A percentile compares a stretch with the other conserved stretches of the same genome.
These are phyloP conservation scores for Schizochytrium sp. DNA, from an alignment of 108 stramenopile species.

Conservation along the genomic window DNA sequence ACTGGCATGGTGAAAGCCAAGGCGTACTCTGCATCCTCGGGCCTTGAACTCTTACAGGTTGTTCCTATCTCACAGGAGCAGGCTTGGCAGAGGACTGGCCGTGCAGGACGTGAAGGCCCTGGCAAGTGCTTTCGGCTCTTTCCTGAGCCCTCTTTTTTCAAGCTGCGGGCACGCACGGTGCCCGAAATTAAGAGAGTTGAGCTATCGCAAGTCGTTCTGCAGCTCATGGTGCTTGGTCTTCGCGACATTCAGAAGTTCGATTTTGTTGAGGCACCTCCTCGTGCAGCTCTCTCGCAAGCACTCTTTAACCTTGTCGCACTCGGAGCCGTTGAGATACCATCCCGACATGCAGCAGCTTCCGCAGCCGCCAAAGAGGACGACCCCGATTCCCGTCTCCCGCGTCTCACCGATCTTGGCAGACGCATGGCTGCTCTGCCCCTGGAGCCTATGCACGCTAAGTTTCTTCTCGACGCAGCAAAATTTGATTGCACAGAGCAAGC, in stretches of 20 bases:
- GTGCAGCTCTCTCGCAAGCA: slow-evolving; percentile 70
- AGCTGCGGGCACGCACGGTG: slow-evolving; percentile 74
- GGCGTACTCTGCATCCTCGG: slow-evolving; percentile 84
- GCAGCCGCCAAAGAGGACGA: background rate
- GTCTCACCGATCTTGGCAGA: slow-evolving; percentile 65
- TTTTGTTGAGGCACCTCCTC: slow-evolving; percentile 80
- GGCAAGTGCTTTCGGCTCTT: slow-evolving; percentile 79
- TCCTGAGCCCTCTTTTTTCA: slow-evolving; percentile 76
- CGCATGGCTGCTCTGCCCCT: slow-evolving; percentile 63
- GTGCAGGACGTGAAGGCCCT: slow-evolving; percentile 76
- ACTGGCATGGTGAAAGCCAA: slow-evolving; percentile 94
- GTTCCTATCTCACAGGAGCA: slow-evolving; percentile 72
- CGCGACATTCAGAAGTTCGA: slow-evolving; percentile 81
- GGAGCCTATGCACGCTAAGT: slow-evolving; percentile 56
- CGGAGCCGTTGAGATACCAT: slow-evolving; percentile 69
- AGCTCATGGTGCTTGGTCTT: slow-evolving; percentile 93
- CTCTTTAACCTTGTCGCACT: slow-evolving; percentile 68
- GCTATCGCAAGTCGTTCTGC: slow-evolving; percentile 88
- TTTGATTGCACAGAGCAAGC: slow-evolving; percentile 15
- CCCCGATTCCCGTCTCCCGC: slow-evolving; percentile 59
- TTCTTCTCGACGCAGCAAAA: slow-evolving; percentile 45
- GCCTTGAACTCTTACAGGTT: slow-evolving; percentile 84
- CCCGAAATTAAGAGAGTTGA: slow-evolving; percentile 91
- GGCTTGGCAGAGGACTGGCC: slow-evolving; percentile 73
- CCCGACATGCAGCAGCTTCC: slow-evolving; percentile 4